A percentile compares a stretch with the other conserved stretches of the same genome.
Conservation (phyloP, 108 stramenopile genomes). For the Cyclotella atomus region DNA sequence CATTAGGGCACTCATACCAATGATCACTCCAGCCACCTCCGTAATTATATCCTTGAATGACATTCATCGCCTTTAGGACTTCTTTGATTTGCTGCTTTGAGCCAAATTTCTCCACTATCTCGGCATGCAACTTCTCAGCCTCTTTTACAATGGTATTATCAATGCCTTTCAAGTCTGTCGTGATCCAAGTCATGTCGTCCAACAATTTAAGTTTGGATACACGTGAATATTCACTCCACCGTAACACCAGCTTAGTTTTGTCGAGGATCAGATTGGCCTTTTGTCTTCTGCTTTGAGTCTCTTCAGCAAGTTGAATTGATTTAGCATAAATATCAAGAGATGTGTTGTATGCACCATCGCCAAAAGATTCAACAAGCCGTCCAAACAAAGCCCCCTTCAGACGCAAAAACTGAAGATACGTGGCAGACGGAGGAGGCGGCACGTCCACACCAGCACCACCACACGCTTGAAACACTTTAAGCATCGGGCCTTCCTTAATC, state of each 20-base stretch:
- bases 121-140: conserved; percentile 4
- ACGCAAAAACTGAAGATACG: conserved; percentile 9
- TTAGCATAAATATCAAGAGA: neutral
- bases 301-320: neutral
- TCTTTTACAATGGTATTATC: neutral
- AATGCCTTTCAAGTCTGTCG: neutral
- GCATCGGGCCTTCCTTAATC: conserved; percentile 36
- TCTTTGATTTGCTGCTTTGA: conserved; percentile 16
- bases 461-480: conserved; percentile 51
- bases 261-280: neutral
- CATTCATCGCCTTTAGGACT: conserved; percentile 51
- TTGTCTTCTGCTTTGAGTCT: neutral
- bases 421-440: conserved; percentile 19
- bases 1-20: conserved; percentile 68
- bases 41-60: conserved; percentile 34
- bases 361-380: conserved; percentile 2
- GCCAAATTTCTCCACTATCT: neutral
- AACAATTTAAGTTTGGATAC: neutral
- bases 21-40: conserved; percentile 43
- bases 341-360: neutral
- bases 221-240: neutral
- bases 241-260: neutral
- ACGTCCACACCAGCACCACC: conserved; percentile 15
- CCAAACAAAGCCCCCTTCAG: conserved; percentile 15
- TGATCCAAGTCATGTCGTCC: neutral